phyloP scores from a whole-genome alignment of 495 filamentous ascomycete genomes.

The Penicillium diatomitis region DNA sequence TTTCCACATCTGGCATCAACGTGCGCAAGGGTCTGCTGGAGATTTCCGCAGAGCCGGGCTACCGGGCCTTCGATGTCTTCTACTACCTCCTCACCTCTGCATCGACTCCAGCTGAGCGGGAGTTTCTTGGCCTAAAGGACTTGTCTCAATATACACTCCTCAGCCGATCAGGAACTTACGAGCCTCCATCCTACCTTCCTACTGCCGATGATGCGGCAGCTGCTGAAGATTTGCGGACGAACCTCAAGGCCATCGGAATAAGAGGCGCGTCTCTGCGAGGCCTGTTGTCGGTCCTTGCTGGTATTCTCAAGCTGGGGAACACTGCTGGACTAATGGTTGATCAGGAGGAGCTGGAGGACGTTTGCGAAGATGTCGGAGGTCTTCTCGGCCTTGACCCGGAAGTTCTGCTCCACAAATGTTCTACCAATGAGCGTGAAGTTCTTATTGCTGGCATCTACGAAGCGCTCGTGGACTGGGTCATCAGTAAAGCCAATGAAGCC shows the following conservation, averaged over 20 bases:
- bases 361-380: conserved; percentile 84
- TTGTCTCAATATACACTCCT: conserved; percentile 70
- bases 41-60: conserved; percentile 69
- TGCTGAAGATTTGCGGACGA: conserved; percentile 81
- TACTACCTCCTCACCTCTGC: conserved; percentile 90
- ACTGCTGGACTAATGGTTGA: conserved; percentile 79
- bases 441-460: conserved; percentile 86
- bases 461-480: conserved; percentile 89
- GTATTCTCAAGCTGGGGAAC: conserved; percentile 84
- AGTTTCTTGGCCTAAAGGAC: conserved; percentile 80
- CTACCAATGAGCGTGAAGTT: conserved; percentile 71
- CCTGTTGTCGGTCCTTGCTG: conserved; percentile 75
- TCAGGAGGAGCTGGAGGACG: conserved; percentile 71
- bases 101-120: conserved; percentile 81
- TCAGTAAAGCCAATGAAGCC: conserved; percentile 80
- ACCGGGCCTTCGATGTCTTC: conserved; percentile 95
- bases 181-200: conserved; percentile 81
- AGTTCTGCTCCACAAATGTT: conserved; percentile 65
- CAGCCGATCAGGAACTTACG: conserved; percentile 73
- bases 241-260: conserved; percentile 83
- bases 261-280: conserved; percentile 73
- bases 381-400: conserved; percentile 83
- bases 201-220: conserved; percentile 89
- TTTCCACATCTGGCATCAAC: conserved; percentile 85
- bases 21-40: conserved; percentile 72